A percentile compares a stretch with the other conserved stretches of the same genome.
Conservation (phyloP, 176 grass and related monocot species). For the Triticum turgidum region DNA sequence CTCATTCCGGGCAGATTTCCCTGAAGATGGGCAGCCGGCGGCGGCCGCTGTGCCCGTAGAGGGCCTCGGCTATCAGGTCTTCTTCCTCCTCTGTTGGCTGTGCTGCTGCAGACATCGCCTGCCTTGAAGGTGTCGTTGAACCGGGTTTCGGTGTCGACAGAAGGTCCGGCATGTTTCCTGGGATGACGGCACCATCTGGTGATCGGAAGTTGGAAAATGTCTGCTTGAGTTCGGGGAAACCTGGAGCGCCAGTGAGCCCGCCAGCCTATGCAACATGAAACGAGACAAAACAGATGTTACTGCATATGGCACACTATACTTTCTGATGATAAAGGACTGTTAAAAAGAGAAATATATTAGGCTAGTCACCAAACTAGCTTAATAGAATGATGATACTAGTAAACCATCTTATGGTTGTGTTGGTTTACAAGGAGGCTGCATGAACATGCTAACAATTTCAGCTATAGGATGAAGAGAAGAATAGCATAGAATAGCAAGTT, state of each 20-base stretch:
- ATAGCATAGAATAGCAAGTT: not conserved
- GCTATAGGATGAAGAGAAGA: not conserved
- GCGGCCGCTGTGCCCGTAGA: constrained; percentile 23
- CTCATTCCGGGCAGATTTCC: constrained; percentile 43
- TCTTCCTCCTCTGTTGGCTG: not conserved
- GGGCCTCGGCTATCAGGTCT: constrained; percentile 18
- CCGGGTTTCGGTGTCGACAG: not conserved
- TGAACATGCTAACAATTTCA: constrained; percentile 13
- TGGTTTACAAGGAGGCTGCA: constrained; percentile 2
- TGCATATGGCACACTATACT: not conserved
- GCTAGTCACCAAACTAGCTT: not conserved
- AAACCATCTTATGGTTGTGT: not conserved
- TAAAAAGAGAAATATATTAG: not conserved
- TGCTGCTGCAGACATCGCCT: not conserved
- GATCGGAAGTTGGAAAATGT: not conserved
- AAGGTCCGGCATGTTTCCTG: not conserved
- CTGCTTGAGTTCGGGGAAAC: not conserved
- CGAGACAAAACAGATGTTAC: not conserved
- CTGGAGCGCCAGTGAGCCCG: constrained; percentile 12
- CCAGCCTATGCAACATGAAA: constrained; percentile 25
- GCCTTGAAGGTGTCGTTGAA: not conserved
- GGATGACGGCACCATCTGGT: not conserved
- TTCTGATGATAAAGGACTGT: not conserved
- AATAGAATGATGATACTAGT: not conserved
- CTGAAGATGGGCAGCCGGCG: constrained; percentile 45